These are phyloP conservation scores for Boletus huronensis DNA, from an alignment of 768 basidiomycete genomes.

Conservation along the genomic window DNA sequence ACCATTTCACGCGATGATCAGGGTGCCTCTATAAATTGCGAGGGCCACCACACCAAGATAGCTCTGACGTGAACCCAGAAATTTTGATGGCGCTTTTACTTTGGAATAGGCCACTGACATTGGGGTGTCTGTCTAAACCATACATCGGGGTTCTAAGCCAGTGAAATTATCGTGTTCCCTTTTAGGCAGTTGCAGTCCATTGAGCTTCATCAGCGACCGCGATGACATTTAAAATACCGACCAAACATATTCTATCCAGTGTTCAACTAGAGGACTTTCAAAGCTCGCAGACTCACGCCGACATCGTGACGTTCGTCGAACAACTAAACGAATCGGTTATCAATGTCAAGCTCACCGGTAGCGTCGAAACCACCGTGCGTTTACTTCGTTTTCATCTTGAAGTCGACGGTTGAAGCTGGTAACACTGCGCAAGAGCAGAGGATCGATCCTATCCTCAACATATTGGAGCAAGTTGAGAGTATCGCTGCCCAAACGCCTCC, in stretches of 20 bases:
- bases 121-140: background rate
- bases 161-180: no score
- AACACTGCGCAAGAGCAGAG: conserved; percentile 43
- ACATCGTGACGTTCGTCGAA: conserved; percentile 68
- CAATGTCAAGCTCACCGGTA: conserved; percentile 71
- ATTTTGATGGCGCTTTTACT: background rate
- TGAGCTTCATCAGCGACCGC: conserved; percentile 18
- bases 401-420: background rate
- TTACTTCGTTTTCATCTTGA: conserved; percentile 1
- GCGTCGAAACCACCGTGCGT: conserved; percentile 60
- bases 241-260: conserved; percentile 71
- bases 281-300: conserved; percentile 61
- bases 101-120: background rate
- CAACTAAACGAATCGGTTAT: conserved; percentile 71
- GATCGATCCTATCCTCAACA: conserved; percentile 53
- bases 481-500: conserved; percentile 74
- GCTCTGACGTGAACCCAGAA: background rate
- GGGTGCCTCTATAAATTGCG: background rate
- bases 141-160: no score
- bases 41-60: background rate
- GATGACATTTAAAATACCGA: conserved; percentile 47
- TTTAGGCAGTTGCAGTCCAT: no score
- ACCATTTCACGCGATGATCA: background rate
- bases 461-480: conserved; percentile 65
- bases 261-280: conserved; percentile 84